A percentile compares a stretch with the other conserved stretches of the same genome.
Evolutionary conservation across 495 filamentous ascomycete genomes (phyloP).

Genomic region (Rusavskia elegans): DNA sequence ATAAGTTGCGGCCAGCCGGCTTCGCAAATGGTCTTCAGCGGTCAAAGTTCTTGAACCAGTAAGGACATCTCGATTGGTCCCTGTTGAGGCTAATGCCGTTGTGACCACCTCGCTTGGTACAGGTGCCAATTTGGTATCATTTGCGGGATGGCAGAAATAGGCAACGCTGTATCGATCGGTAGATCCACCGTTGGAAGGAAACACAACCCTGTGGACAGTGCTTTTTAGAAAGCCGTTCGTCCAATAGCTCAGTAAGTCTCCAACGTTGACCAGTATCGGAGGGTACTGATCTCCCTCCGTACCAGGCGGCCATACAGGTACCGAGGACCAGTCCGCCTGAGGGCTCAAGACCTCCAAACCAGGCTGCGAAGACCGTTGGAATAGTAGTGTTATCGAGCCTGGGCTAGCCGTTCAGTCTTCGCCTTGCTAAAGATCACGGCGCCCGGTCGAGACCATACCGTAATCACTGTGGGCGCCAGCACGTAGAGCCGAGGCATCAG

Average conservation of each 20-base stretch:
- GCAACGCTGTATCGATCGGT: conserved; percentile 77
- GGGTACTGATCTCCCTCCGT: conserved; percentile 39
- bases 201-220: conserved; percentile 82
- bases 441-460: conserved; percentile 23
- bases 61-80: conserved; percentile 20
- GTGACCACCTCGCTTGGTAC: conserved; percentile 55
- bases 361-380: conserved; percentile 66
- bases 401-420: background rate
- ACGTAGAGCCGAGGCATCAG: conserved; percentile 30
- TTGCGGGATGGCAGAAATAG: conserved; percentile 80
- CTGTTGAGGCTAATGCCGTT: conserved; percentile 3
- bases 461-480: conserved; percentile 58
- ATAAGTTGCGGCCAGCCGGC: conserved; percentile 64
- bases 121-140: conserved; percentile 48
- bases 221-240: conserved; percentile 69
- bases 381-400: conserved; percentile 48
- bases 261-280: conserved; percentile 85
- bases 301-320: conserved; percentile 25
- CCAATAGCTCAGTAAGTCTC: conserved; percentile 84
- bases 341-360: conserved; percentile 72
- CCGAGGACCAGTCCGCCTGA: conserved; percentile 27
- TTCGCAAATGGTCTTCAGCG: conserved; percentile 67
- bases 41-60: conserved; percentile 50
- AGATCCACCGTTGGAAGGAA: conserved; percentile 33
- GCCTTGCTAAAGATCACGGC: background rate